Evolutionary conservation across 2,329 filamentous ascomycete genomes (phyloP), one percentile per base, ranked within the genome.

Genomic region (Seiridium cupressi): DNA sequence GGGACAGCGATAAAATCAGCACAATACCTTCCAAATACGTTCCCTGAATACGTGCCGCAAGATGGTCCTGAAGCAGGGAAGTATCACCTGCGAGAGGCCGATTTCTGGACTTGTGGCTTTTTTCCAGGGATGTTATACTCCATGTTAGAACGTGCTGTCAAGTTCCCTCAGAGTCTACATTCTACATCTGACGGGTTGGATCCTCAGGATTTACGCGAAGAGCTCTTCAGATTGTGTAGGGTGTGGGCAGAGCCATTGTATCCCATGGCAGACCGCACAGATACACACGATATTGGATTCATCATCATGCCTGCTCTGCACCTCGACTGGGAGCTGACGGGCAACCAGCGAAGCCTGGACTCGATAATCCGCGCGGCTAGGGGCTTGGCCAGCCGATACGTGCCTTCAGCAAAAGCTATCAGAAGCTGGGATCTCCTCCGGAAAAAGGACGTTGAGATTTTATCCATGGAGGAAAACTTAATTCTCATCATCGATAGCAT

Each of bases 241-340:
- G 60, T 59, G 13, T 77, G 74, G 75, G 57, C 73, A 11, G 66
- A 66, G 35, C 74, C 75, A 1, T 62, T 79, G 0, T 73, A 77
- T 54, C 62, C 53, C 13, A 78, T 78, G 70, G 67, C 74, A 7
- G 68, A 61, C 61, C 75, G 79, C 36, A 83, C 73, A 3, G 79
- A 84, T 58, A 84, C 81, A 0, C 82, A 84, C 60, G 82, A 84
- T 47, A 75, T 85, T 60, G 80, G 81, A 0, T 85, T 85, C 63
- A 84, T 85, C 34, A 75, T 83, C 4, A 75, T 78, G 55, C 81
- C 81, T 0, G 76, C 79, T 1, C 65, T 82, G 0, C 74, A 76
- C 31, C 72, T 76, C 35, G 77, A 81, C 35, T 84, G 77, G 76
- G 78, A 82, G 44, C 66, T 83, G 4, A 78, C 74, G 0, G 75